These are phyloP conservation scores for Talaromyces sp. DNA, from an alignment of 2,329 filamentous ascomycete species.

Conservation along the genomic window DNA sequence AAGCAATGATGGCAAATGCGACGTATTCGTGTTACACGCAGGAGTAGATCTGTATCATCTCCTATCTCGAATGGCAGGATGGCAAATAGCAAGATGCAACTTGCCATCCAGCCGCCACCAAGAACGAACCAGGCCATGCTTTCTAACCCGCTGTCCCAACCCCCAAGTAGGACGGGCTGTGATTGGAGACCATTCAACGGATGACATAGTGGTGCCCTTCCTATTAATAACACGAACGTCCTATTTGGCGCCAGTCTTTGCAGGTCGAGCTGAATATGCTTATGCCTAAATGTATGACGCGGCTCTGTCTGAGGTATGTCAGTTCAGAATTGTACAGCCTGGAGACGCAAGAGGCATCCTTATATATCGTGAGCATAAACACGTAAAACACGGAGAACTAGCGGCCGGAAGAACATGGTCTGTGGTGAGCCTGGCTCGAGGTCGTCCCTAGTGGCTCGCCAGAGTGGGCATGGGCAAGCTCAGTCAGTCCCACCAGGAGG, in stretches of 20 bases:
- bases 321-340: neutral
- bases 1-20: neutral
- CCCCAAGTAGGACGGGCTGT: neutral
- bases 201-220: constrained; percentile 12
- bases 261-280: constrained; percentile 2
- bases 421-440: constrained; percentile 3
- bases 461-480: constrained; percentile 4
- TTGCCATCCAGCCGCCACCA: neutral
- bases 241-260: neutral
- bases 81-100: neutral
- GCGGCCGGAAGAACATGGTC: neutral
- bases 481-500: constrained; percentile 7
- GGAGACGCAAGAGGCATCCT: neutral
- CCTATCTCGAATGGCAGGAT: neutral
- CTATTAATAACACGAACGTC: neutral
- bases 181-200: constrained; percentile 1
- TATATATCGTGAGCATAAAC: neutral
- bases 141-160: constrained; percentile 4
- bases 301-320: constrained; percentile 9
- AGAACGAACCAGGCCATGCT: constrained; percentile 6
- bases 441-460: constrained; percentile 5
- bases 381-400: neutral
- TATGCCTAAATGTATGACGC: constrained; percentile 11
- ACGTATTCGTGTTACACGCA: neutral
- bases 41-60: neutral